Percentiles rank a stretch among this genome's conserved stretches.
These are phyloP conservation scores for Candida sp. DNA, from an alignment of 1,139 yeast species.

Conservation along the genomic window DNA sequence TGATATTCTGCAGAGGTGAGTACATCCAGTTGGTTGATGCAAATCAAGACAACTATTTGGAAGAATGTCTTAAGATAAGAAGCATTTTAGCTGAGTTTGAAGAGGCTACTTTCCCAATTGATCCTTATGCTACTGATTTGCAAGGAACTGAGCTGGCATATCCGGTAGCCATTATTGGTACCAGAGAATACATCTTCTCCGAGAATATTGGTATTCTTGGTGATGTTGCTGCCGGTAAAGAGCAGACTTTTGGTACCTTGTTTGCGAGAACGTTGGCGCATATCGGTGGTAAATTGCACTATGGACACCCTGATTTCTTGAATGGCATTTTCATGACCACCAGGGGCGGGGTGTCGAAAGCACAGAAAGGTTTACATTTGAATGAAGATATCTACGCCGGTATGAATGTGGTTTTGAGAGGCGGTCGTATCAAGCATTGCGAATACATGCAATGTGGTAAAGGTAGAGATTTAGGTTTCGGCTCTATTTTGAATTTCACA, in stretches of 20 bases:
- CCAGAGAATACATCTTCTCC: conserved; percentile 58
- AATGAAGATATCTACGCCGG: conserved; percentile 65
- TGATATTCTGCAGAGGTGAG: conserved; percentile 56
- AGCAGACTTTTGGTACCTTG: conserved; percentile 60
- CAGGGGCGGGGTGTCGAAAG: conserved; percentile 60
- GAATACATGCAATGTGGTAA: conserved; percentile 63
- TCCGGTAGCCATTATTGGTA: conserved; percentile 60
- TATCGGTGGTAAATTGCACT: conserved; percentile 58
- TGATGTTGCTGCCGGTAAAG: conserved; percentile 62
- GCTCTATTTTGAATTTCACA: conserved; percentile 56
- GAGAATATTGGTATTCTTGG: conserved; percentile 59
- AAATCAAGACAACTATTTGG: conserved; percentile 59
- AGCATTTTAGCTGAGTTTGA: conserved; percentile 56
- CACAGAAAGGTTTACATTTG: conserved; percentile 57
- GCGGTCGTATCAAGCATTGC: conserved; percentile 60
- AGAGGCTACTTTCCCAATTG: conserved; percentile 36
- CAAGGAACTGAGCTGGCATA: conserved; percentile 26
- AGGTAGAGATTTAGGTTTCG: conserved; percentile 60
- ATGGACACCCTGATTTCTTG: conserved; percentile 61
- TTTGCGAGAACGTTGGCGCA: conserved; percentile 60
- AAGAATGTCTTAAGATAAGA: conserved; percentile 59
- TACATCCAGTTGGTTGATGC: conserved; percentile 59
- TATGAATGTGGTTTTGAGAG: conserved; percentile 54
- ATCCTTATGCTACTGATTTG: conserved; percentile 34
- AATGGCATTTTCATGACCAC: conserved; percentile 56